Percentiles rank a stretch among this genome's conserved stretches.
These are phyloP conservation scores for Lumnitzera littorea DNA, from an alignment of 345 rosid species.

Conservation along the genomic window DNA sequence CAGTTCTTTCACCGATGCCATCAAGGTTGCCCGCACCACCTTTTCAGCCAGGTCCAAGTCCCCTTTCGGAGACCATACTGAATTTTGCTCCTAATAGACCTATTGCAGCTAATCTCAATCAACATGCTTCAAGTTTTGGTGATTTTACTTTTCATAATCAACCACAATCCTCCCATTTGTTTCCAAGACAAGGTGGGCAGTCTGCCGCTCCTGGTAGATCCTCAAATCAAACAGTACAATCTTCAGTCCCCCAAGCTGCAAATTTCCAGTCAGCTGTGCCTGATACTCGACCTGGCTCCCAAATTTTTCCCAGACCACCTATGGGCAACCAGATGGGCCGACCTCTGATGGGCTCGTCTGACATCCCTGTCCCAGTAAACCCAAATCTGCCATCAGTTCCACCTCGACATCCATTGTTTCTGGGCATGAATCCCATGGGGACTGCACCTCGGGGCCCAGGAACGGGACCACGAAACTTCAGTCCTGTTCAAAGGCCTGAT, in stretches of 20 bases:
- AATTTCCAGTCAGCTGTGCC: conserved; percentile 21
- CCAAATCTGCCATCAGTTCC: conserved; percentile 19
- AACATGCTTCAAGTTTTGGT: conserved; percentile 31
- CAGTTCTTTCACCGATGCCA: conserved; percentile 14
- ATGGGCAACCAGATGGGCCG: conserved; percentile 18
- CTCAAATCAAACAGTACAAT: conserved; percentile 25
- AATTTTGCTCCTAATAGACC: conserved; percentile 35
- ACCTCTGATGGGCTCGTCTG: conserved; percentile 16
- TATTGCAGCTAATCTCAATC: conserved; percentile 20
- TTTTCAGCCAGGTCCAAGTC: conserved; percentile 19
- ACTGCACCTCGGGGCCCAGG: conserved; percentile 22
- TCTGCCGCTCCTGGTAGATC: conserved; percentile 18
- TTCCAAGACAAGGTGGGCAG: conserved; percentile 36
- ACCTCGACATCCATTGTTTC: conserved; percentile 36
- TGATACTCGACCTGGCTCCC: conserved; percentile 39
- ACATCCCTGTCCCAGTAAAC: conserved; percentile 16
- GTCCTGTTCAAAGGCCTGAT: conserved; percentile 29
- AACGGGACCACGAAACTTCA: conserved; percentile 40
- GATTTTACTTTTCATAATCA: conserved; percentile 60
- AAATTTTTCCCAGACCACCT: conserved; percentile 35
- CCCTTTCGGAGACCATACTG: conserved; percentile 21
- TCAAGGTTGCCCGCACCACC: conserved; percentile 20
- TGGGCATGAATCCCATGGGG: conserved; percentile 24
- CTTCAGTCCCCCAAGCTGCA: conserved; percentile 27
- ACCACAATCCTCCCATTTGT: conserved; percentile 26